Evolutionary conservation across 345 rosid genomes (phyloP).

Genomic region (Moricandia moricandioides): DNA sequence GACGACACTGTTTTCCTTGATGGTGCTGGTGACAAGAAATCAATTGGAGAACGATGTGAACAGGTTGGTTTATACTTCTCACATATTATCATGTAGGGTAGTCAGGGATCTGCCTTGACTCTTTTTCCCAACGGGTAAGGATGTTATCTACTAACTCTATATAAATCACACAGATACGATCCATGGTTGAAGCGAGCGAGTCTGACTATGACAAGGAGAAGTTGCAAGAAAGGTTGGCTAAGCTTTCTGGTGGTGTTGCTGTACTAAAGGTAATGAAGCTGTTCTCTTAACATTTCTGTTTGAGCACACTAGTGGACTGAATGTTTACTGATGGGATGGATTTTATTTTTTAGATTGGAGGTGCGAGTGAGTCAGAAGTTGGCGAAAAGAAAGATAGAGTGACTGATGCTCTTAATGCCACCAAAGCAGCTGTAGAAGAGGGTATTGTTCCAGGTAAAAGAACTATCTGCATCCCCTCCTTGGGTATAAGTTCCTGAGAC

Average conservation of each 20-base stretch:
- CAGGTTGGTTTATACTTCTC: slow-evolving; percentile 31
- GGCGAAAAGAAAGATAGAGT: slow-evolving; percentile 95
- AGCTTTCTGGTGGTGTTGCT: slow-evolving; percentile 97
- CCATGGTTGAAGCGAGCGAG: slow-evolving; percentile 69
- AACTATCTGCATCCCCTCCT: background rate
- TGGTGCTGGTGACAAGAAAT: slow-evolving; percentile 89
- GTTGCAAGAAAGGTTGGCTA: slow-evolving; percentile 89
- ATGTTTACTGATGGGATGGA: background rate
- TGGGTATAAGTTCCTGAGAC: background rate
- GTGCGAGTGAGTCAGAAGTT: slow-evolving; percentile 97
- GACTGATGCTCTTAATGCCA: slow-evolving; percentile 95
- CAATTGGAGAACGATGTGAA: slow-evolving; percentile 84
- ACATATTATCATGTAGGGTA: background rate
- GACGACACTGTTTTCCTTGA: slow-evolving; percentile 91
- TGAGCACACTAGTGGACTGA: background rate
- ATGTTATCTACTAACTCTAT: background rate
- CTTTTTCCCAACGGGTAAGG: background rate
- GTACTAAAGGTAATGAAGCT: slow-evolving; percentile 70
- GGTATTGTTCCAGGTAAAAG: slow-evolving; percentile 91
- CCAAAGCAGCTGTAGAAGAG: slow-evolving; percentile 99
- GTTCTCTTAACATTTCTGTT: slow-evolving; percentile 5
- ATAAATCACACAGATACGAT: slow-evolving; percentile 53
- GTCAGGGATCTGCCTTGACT: background rate
- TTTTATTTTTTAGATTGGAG: slow-evolving; percentile 64
- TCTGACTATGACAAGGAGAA: slow-evolving; percentile 97